Base-by-base conservation (phyloP, 1,284 basidiomycete species). In the Lignosus rhinocerotis region DNA sequence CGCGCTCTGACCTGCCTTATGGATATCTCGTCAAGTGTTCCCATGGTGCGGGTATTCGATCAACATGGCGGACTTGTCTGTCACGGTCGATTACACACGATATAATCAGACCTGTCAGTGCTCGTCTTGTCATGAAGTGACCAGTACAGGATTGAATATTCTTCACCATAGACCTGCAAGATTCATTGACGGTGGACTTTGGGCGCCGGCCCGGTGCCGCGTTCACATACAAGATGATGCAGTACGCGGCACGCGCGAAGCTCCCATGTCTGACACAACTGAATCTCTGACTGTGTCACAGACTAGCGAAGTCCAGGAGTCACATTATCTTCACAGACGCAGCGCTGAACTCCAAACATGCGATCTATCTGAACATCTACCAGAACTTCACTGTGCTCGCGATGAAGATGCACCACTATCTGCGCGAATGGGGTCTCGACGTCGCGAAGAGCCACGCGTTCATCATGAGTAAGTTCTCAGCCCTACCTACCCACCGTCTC, bases 11-110 rank as follows among this genome's bases (percentile, higher is more conserved):
- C 8, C 17, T 19, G 30, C 34, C 17, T 7, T 3, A 43, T 19
- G n/a, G 6, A 7, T 41, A 12, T 31, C 8, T 8, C 48, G 9
- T 36, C 3, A 61, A 94, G 94, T 77, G 45, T 96, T 98, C 68
- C 90, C 93, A 1, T 98, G 93, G 89, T 97, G 95, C 73, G 95
- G 94, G 1, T 84, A 88, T 63, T 69, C 88, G 52, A 90, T 98
- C 65, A 75, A 94, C 66, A 91, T 87, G 76, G 73, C 70, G 25
- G 83, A 88, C 63, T 78, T 97, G 25, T 92, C 92, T 11, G 78
- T 97, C 34, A 82, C 86, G 12, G 84, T 83, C 6, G 90, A 96
- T 69, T 90, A 92, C 67, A 77, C 80, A 3, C 83, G 91, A 56
- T 88, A 86, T 67, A 73, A 80, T 55, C 76, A 77, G 19, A 82